Conservation (phyloP, 2,329 filamentous ascomycete species). For the Alternaria infectoria region DNA sequence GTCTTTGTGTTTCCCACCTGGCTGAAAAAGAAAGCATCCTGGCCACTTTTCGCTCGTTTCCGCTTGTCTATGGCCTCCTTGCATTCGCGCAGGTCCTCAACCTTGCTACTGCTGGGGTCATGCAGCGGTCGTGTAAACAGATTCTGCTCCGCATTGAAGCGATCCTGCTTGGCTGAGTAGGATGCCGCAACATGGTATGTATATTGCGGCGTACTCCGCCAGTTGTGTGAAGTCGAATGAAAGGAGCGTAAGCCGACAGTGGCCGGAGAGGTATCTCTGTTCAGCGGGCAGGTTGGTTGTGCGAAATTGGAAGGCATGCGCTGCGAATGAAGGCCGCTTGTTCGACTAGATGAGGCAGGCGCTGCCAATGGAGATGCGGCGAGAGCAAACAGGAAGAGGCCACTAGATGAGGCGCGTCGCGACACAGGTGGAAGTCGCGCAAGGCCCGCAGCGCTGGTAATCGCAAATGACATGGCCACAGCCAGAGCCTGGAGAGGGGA, state of each 20-base stretch:
- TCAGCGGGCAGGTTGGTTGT: conserved; percentile 39
- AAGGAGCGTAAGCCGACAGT: conserved; percentile 37
- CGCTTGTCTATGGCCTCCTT: conserved; percentile 57
- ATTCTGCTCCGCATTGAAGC: conserved; percentile 45
- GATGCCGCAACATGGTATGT: conserved; percentile 50
- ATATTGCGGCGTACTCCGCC: conserved; percentile 39
- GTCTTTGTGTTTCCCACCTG: conserved; percentile 73
- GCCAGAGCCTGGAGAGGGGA: conserved; percentile 36
- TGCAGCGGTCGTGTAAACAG: conserved; percentile 43
- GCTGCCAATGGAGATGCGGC: conserved; percentile 37
- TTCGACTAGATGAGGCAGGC: conserved; percentile 29
- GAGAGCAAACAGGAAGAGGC: conserved; percentile 40
- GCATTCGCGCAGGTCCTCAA: conserved; percentile 36
- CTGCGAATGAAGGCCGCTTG: conserved; percentile 17
- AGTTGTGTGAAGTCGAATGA: conserved; percentile 37
- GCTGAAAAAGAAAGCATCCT: conserved; percentile 94
- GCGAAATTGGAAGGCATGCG: conserved; percentile 22
- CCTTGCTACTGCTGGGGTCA: conserved; percentile 33
- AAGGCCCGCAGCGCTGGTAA: conserved; percentile 33
- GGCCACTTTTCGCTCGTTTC: conserved; percentile 77
- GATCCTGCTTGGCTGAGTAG: conserved; percentile 50
- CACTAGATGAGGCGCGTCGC: conserved; percentile 33
- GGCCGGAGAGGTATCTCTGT: conserved; percentile 37
- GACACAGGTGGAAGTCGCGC: conserved; percentile 28
- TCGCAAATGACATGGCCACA: conserved; percentile 47